Conservation (phyloP, 2,329 filamentous ascomycete genomes). For the Fusarium pilosicola region DNA sequence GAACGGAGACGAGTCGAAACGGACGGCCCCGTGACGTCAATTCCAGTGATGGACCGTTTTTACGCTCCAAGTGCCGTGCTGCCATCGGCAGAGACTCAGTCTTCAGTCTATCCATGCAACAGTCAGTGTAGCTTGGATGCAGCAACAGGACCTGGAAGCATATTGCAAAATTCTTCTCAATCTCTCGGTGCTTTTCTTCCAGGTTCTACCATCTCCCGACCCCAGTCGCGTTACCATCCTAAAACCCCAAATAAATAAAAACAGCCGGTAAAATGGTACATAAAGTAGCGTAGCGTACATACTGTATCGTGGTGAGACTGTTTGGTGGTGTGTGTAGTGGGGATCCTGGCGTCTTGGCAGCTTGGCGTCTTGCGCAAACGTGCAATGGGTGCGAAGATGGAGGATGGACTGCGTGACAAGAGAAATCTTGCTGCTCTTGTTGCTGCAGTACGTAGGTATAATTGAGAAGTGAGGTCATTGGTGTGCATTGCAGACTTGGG, state of each 20-base stretch:
- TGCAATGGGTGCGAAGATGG: slow-evolving; percentile 6
- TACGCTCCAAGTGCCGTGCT: slow-evolving; percentile 8
- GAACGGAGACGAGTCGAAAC: slow-evolving; percentile 6
- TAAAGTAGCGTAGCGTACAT: neutral
- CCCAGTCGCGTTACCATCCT: slow-evolving; percentile 20
- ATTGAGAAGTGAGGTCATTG: slow-evolving; percentile 44
- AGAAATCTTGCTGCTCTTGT: slow-evolving; percentile 20
- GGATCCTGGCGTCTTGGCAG: slow-evolving; percentile 38
- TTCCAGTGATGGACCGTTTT: slow-evolving; percentile 1
- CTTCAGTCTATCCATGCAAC: neutral
- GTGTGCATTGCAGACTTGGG: slow-evolving; percentile 23
- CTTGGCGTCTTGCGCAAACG: slow-evolving; percentile 28
- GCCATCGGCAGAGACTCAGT: neutral
- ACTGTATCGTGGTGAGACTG: slow-evolving; percentile 21
- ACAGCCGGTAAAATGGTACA: slow-evolving; percentile 8
- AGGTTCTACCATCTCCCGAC: slow-evolving; percentile 13
- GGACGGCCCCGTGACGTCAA: slow-evolving; percentile 35
- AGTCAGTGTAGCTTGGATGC: neutral
- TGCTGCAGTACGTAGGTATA: neutral
- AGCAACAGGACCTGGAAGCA: neutral
- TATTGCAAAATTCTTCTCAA: neutral
- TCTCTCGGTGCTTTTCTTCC: neutral
- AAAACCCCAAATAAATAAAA: neutral
- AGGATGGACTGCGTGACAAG: slow-evolving; percentile 7
- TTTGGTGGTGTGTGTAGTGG: slow-evolving; percentile 40